Percentiles rank a stretch among this genome's conserved stretches.
Conservation (phyloP, 2,329 filamentous ascomycete species). For the Coniochaeta sp. region DNA sequence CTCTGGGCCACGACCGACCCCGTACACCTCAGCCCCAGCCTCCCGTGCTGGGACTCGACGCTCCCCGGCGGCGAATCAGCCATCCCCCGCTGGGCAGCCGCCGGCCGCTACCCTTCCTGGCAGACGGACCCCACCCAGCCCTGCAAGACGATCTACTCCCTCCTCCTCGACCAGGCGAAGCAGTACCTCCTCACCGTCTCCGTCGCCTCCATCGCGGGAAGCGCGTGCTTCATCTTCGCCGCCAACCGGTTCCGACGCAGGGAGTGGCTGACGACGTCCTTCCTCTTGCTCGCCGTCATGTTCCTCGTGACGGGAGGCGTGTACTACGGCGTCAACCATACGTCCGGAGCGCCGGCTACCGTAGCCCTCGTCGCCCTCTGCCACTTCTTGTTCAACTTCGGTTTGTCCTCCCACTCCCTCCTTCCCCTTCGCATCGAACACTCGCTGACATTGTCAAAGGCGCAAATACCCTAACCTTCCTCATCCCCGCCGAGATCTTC, state of each 20-base stretch:
- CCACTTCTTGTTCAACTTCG: constrained; percentile 50
- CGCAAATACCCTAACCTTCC: constrained; percentile 56
- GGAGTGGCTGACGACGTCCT: constrained; percentile 41
- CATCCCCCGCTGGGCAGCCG: constrained; percentile 31
- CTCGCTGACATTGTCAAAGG: constrained; percentile 24
- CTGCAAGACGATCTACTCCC: constrained; percentile 45
- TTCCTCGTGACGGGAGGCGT: constrained; percentile 43
- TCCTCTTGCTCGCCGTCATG: constrained; percentile 35
- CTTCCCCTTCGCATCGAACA: not conserved
- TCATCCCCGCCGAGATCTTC: constrained; percentile 59
- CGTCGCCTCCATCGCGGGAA: constrained; percentile 42
- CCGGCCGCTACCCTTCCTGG: constrained; percentile 36
- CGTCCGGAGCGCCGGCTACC: constrained; percentile 33
- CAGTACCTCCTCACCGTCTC: constrained; percentile 47
- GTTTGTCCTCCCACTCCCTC: constrained; percentile 23
- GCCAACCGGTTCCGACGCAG: constrained; percentile 40
- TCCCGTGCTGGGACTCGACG: constrained; percentile 41
- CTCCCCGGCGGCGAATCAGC: constrained; percentile 34
- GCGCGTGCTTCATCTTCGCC: constrained; percentile 38
- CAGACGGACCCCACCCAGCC: constrained; percentile 40
- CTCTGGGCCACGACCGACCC: constrained; percentile 31
- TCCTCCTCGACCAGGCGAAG: constrained; percentile 43
- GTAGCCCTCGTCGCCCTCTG: constrained; percentile 45
- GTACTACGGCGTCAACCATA: constrained; percentile 39
- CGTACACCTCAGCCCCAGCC: constrained; percentile 25